A percentile compares a stretch with the other conserved stretches of the same genome.
Conservation (phyloP, 2,329 filamentous ascomycete genomes). For the Calonectria pseudoturangicola region DNA sequence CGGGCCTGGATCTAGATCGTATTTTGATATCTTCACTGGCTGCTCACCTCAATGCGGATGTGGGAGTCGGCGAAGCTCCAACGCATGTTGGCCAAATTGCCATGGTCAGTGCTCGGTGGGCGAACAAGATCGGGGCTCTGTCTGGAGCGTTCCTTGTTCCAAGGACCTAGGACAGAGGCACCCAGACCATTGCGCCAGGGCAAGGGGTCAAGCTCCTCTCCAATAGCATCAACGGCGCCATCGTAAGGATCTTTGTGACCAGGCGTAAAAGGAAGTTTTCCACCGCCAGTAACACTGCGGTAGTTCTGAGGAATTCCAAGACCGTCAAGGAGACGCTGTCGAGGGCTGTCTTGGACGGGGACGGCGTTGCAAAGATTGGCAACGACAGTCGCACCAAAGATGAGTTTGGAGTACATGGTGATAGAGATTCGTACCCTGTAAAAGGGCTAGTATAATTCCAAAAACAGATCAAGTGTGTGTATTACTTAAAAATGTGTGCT, state of each 20-base stretch:
- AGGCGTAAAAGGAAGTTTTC: conserved; percentile 74
- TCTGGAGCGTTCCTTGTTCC: conserved; percentile 79
- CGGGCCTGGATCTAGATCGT: neutral
- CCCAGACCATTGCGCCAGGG: conserved; percentile 80
- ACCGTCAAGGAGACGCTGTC: conserved; percentile 72
- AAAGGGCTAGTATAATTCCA: conserved; percentile 3
- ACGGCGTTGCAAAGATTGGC: conserved; percentile 46
- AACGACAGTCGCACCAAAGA: conserved; percentile 40
- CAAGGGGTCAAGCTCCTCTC: conserved; percentile 76
- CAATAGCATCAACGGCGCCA: conserved; percentile 76
- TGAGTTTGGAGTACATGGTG: conserved; percentile 44
- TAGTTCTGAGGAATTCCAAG: conserved; percentile 67
- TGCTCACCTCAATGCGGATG: conserved; percentile 75
- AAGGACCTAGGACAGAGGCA: conserved; percentile 80
- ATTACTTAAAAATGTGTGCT: conserved; percentile 1
- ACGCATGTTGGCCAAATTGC: conserved; percentile 81
- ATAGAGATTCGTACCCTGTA: conserved; percentile 18
- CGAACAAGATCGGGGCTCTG: conserved; percentile 83
- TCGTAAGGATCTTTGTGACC: conserved; percentile 77
- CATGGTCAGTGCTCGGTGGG: conserved; percentile 83
- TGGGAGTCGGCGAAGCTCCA: conserved; percentile 82
- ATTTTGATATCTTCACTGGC: neutral
- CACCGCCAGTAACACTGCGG: conserved; percentile 57
- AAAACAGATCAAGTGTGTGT: conserved; percentile 21
- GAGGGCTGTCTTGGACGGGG: conserved; percentile 68